Conservation (phyloP, 306 rosid species). For the Cucurbita maxima region DNA sequence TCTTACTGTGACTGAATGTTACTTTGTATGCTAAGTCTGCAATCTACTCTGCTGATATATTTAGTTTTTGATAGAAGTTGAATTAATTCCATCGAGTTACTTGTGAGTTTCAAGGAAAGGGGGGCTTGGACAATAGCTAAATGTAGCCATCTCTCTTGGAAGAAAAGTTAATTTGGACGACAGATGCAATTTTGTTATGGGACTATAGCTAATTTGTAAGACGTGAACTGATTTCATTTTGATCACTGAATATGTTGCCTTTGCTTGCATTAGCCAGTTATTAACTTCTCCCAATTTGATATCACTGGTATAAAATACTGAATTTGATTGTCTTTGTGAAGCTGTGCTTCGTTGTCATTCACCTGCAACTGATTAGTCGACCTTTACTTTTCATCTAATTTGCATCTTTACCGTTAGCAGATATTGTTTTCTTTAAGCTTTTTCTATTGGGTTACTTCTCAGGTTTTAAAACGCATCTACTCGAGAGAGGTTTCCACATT, state of each 20-base stretch:
- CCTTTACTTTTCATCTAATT: neutral
- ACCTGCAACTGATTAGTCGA: neutral
- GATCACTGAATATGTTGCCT: neutral
- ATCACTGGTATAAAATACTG: neutral
- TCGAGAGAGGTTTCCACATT: too few relatives aligned
- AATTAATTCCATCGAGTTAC: neutral
- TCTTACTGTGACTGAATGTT: neutral
- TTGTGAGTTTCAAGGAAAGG: neutral
- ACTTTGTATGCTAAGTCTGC: neutral
- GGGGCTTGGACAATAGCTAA: neutral
- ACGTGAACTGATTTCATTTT: neutral
- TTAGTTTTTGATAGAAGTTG: neutral
- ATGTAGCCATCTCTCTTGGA: neutral
- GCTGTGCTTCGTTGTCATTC: neutral
- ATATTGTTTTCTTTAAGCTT: too few relatives aligned
- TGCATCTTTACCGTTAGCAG: too few relatives aligned
- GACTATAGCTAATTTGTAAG: neutral
- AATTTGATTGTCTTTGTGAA: neutral
- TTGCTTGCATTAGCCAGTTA: neutral
- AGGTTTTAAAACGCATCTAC: too few relatives aligned
- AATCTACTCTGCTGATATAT: neutral
- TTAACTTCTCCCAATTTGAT: neutral
- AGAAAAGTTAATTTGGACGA: neutral
- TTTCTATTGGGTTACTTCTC: accelerated
- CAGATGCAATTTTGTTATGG: neutral